These are phyloP conservation scores for Aspergillus pseudoglaucus DNA, from an alignment of 2,329 filamentous ascomycete species.

Conservation along the genomic window DNA sequence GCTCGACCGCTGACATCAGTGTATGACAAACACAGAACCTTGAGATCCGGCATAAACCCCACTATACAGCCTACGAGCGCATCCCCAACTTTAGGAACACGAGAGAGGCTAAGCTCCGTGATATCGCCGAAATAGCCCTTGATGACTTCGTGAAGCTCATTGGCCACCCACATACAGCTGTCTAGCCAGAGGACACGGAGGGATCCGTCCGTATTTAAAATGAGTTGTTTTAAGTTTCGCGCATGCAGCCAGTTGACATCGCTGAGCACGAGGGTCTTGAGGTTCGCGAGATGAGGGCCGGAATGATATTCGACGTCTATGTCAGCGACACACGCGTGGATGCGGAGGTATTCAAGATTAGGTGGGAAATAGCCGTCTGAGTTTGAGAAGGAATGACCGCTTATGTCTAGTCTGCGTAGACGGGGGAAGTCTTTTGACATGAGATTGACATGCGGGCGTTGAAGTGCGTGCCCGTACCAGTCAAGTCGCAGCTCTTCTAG, in stretches of 20 bases:
- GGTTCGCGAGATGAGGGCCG: constrained; percentile 10
- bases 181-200: constrained; percentile 22
- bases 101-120: constrained; percentile 23
- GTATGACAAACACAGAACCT: constrained; percentile 26
- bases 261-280: constrained; percentile 23
- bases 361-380: constrained; percentile 18
- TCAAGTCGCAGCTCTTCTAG: constrained; percentile 28
- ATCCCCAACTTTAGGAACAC: constrained; percentile 22
- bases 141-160: constrained; percentile 12
- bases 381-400: constrained; percentile 15
- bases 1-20: constrained; percentile 30
- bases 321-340: constrained; percentile 17
- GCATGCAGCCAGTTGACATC: constrained; percentile 19
- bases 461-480: constrained; percentile 18
- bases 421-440: constrained; percentile 11
- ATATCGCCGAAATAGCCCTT: constrained; percentile 13
- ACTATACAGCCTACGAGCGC: constrained; percentile 12
- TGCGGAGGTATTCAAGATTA: constrained; percentile 23
- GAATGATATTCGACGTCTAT: constrained; percentile 8
- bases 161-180: constrained; percentile 18
- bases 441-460: constrained; percentile 12
- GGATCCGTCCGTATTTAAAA: constrained; percentile 15
- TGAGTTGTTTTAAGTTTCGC: constrained; percentile 9
- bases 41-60: constrained; percentile 20
- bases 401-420: constrained; percentile 24